These are phyloP conservation scores for Leishmania gerbilli DNA, from an alignment of 208 protist species.

Conservation along the genomic window DNA sequence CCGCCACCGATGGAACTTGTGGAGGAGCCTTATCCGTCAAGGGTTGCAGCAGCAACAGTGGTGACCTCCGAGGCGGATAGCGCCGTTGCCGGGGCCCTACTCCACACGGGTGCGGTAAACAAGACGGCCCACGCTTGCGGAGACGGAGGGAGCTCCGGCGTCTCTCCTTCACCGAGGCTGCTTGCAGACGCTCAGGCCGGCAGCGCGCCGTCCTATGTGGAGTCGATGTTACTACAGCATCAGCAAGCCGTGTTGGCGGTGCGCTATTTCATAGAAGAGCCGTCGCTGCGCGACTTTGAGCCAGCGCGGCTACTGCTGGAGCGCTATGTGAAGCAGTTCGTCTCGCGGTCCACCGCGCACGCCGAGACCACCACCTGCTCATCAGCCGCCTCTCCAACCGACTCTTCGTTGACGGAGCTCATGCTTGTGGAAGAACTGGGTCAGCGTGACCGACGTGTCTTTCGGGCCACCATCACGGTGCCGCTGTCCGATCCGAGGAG, in stretches of 20 bases:
- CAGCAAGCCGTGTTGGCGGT: slow-evolving; percentile 44
- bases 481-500: slow-evolving; percentile 29
- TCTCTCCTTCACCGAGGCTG: not conserved
- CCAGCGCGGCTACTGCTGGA: slow-evolving; percentile 41
- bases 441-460: slow-evolving; percentile 49
- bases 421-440: slow-evolving; percentile 78
- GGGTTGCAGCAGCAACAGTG: slow-evolving; percentile 3
- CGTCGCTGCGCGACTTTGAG: slow-evolving; percentile 34
- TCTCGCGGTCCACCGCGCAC: not conserved
- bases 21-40: not conserved
- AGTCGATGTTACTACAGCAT: slow-evolving; percentile 69
- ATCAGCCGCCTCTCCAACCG: not conserved
- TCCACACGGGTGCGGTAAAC: not conserved
- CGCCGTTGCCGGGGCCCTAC: not conserved
- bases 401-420: slow-evolving; percentile 18
- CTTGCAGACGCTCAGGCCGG: not conserved
- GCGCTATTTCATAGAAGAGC: slow-evolving; percentile 34
- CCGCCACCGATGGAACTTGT: slow-evolving; percentile 64
- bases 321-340: slow-evolving; percentile 48
- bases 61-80: not conserved
- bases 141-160: not conserved
- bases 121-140: too few relatives aligned
- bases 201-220: slow-evolving; percentile 26
- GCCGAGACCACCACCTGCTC: not conserved
- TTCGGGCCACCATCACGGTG: slow-evolving; percentile 78